Evolutionary conservation across 78 protist genomes (phyloP).

Genomic region (Andalucia godoyi): DNA sequence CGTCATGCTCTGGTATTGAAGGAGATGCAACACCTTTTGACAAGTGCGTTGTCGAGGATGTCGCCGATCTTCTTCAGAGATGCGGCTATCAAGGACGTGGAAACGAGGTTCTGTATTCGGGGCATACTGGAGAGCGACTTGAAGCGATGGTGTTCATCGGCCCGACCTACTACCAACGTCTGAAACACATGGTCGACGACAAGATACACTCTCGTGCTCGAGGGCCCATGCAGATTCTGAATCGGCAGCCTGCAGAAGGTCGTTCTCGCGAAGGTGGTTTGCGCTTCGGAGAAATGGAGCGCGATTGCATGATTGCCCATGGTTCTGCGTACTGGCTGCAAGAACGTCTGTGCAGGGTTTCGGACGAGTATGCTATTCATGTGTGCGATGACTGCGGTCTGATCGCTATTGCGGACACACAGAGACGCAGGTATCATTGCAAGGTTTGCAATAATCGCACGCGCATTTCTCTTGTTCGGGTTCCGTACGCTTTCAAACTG

Average conservation of each 20-base stretch:
- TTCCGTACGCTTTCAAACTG: constrained; percentile 98
- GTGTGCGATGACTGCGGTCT: constrained; percentile 98
- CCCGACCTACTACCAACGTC: constrained; percentile 98
- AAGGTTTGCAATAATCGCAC: constrained; percentile 71
- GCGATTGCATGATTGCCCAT: constrained; percentile 82
- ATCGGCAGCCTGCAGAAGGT: constrained; percentile 99
- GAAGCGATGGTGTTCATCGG: constrained; percentile 83
- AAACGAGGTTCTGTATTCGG: constrained; percentile 92
- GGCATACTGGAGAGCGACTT: constrained; percentile 92
- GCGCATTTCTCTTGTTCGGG: constrained; percentile 63
- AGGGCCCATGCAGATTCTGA: constrained; percentile 89
- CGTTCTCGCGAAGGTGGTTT: constrained; percentile 98
- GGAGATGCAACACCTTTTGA: constrained; percentile 97
- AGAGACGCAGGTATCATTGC: constrained; percentile 53
- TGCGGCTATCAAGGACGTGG: constrained; percentile 81
- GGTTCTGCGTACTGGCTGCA: constrained; percentile 92
- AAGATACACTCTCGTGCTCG: constrained; percentile 96
- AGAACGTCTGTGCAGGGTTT: constrained; percentile 84
- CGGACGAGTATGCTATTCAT: constrained; percentile 87
- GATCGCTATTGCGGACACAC: constrained; percentile 68
- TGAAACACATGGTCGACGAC: constrained; percentile 98
- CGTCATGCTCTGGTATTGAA: constrained; percentile 28
- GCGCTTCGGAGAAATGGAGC: constrained; percentile 99
- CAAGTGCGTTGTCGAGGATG: constrained; percentile 68
- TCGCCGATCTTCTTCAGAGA: constrained; percentile 58